A percentile compares a stretch with the other conserved stretches of the same genome.
These are phyloP conservation scores for Ajuga chamaepitys DNA, from an alignment of 257 asterid genomes.

Conservation along the genomic window DNA sequence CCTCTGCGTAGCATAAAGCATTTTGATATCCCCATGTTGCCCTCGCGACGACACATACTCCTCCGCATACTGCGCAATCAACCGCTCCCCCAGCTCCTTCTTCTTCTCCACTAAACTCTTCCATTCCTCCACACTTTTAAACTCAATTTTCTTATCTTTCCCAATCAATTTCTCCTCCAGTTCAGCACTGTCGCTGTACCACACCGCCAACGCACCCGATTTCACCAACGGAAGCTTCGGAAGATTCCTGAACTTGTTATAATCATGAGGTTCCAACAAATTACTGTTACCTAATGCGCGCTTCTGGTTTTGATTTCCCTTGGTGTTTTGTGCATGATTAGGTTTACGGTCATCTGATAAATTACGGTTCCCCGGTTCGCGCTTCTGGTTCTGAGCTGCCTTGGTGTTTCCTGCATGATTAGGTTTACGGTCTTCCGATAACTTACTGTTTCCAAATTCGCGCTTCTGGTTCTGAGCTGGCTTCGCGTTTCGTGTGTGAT, in stretches of 20 bases:
- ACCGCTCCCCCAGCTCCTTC: constrained; percentile 69
- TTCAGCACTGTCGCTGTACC: constrained; percentile 68
- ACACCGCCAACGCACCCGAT: constrained; percentile 39
- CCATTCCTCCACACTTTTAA: constrained; percentile 51
- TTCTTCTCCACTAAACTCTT: constrained; percentile 69
- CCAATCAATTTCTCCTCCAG: constrained; percentile 71
- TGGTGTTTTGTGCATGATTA: too few species aligned
- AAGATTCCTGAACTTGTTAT: constrained; percentile 41
- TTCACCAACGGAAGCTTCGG: constrained; percentile 79
- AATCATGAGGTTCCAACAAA: constrained; percentile 15
- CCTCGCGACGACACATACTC: constrained; percentile 76
- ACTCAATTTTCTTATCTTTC: constrained; percentile 43
- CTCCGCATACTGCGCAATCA: constrained; percentile 64
- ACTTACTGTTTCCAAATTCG: constrained; percentile 5
- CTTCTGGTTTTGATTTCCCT: constrained; percentile 3
- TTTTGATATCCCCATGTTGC: constrained; percentile 78
- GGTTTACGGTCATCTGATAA: too few species aligned
- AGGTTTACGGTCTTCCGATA: too few species aligned
- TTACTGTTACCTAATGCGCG: constrained; percentile 4
- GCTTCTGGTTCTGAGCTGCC: too few species aligned
- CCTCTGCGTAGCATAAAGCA: constrained; percentile 80
- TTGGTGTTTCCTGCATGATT: too few species aligned
- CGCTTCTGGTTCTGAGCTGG: constrained; percentile 10
- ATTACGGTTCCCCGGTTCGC: too few species aligned
- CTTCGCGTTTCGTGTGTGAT: constrained; percentile 13